Percentiles rank a stretch among this genome's conserved stretches.
Evolutionary conservation across 331 rosid species (phyloP).

Genomic region (Stylosanthes scabra): DNA sequence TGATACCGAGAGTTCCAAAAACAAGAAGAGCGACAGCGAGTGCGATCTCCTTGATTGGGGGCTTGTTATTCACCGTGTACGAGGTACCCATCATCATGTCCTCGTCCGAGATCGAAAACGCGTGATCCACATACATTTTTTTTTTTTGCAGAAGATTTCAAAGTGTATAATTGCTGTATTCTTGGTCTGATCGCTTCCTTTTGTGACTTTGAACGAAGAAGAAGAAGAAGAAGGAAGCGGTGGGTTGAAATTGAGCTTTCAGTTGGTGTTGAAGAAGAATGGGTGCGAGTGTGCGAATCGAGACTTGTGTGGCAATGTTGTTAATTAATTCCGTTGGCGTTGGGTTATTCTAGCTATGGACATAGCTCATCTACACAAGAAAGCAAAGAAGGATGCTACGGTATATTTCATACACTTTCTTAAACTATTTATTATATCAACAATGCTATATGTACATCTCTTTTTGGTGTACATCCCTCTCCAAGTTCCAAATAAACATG

Average conservation of each 20-base stretch:
- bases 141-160: not conserved
- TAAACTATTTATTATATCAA: too few relatives aligned
- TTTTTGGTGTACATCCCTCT: too few relatives aligned
- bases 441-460: too few relatives aligned
- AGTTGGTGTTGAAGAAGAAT: constrained; percentile 28
- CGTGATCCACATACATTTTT: constrained; percentile 97
- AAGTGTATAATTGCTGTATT: not conserved
- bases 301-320: not conserved
- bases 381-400: not conserved
- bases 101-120: constrained; percentile 94
- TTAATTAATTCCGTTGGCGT: not conserved
- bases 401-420: too few relatives aligned
- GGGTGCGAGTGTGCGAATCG: not conserved
- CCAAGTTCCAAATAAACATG: too few relatives aligned
- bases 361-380: not conserved
- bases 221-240: not conserved
- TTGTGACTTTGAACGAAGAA: constrained; percentile 21
- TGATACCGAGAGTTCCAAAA: constrained; percentile 76
- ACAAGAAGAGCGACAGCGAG: constrained; percentile 92
- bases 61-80: constrained; percentile 77
- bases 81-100: constrained; percentile 90
- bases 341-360: not conserved
- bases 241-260: constrained; percentile 26
- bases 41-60: constrained; percentile 95
- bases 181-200: not conserved